Evolutionary conservation across 2,329 filamentous ascomycete species (phyloP), one percentile per base, ranked within the genome.

Genomic region (Penicillium sp.): DNA sequence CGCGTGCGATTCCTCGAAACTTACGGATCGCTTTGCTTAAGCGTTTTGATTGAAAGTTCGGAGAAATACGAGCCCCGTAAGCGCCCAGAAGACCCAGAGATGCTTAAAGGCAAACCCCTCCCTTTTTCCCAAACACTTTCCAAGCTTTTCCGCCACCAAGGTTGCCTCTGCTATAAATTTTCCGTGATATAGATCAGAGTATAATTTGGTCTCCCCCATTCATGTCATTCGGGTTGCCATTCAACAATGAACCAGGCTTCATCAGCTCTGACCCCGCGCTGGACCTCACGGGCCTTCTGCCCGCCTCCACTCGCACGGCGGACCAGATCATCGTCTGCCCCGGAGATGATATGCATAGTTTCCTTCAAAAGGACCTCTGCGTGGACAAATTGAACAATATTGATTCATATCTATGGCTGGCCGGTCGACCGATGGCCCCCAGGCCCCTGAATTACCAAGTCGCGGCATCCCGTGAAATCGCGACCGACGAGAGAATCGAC

Each of bases 301-400:
- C 44, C 11, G 33, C 44, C 20, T 46, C 35, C 24, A 38, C 25
- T 11, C 22, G 5, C 4, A 28, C 44, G 13, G 8, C 16, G 8
- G 24, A 46, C 11, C 24, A 42, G 11, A n/a, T 25, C 13, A 22
- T 38, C 25, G 31, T 36, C 14, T 40, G 22, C 8, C 46, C 45
- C 14, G 25, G n/a, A 18, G 39, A 43, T 2, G 46, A 35, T 16
- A 48, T 35, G 3, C 8, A 31, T 13, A 39, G 10, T 9, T 48
- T 41, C 5, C 28, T 31, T 16, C 28, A 20, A 22, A 44, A 49
- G 9, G 49, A 46, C 27, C 49, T 51, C 6, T 28, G 16, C 9
- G 38, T 51, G 6, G 38, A 47, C 5, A 45, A 27, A n/a, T 55
- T 68, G 16, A 63, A 67, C 25, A 42, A 55, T 2, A 58, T 67